Base-by-base conservation (phyloP, 495 filamentous ascomycete species). In the Aspergillus coremiiformis region DNA sequence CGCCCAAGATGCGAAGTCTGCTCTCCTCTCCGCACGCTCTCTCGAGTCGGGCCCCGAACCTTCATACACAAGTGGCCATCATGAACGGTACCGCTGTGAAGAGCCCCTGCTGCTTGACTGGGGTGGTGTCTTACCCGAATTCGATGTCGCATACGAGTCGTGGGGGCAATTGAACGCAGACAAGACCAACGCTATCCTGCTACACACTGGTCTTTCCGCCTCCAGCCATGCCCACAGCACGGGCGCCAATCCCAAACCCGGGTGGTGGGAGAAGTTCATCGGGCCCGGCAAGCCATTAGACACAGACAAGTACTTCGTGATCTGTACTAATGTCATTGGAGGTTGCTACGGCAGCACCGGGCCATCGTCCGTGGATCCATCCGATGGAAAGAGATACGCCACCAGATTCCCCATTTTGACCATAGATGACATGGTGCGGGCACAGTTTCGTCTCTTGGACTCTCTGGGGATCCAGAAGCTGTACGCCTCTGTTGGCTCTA, bases 221-320 rank as follows among this genome's bases (percentile, higher is more conserved):
- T 96, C 90, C 9, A 96, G 90, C 47, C 93, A 99, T 69, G 93
- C 93, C 2, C 90, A 92, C 56, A 96, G 90, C 39, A 97, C 92
- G 20, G 73, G 76, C 30, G 75, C 70, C 12, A 99, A 97, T 65
- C 80, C 87, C 0, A 87, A 95, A 66, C 84, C 87, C 0, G 93
- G 93, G 0, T 99, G 93, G 93, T 99, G 93, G 93, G 94, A 99
- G 73, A 95, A 87, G 66, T 99, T 99, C 67, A 96, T 99, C 57
- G 93, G 93, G 0, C 87, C 94, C 0, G 90, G 89, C 0, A 76
- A 78, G 26, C 84, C 90, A 19, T 67, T 99, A 6, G 89, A 99
- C 66, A 99, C 94, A 2, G 67, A 92, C 60, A 92, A 89, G 62
- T 95, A 94, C 70, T 86, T 85, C 63, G 70, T 99, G 44, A 89